phyloP scores from a whole-genome alignment of 352 stramenopile genomes.

The Phytophthora ramorum region DNA sequence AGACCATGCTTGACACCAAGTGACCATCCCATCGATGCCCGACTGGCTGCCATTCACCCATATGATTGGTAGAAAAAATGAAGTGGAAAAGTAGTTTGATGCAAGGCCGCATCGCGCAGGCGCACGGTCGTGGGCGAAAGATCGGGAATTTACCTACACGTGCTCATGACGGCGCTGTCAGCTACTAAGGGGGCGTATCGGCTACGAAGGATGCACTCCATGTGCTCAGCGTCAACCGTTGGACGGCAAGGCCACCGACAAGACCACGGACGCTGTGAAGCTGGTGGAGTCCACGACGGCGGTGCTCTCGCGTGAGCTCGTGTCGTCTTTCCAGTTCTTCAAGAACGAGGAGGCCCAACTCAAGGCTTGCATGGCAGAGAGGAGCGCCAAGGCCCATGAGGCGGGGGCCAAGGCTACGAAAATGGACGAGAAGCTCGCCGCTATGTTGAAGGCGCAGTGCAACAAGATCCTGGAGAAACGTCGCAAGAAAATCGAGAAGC shows the following conservation, averaged over 20 bases:
- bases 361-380: constrained; percentile 61
- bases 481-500: constrained; percentile 86
- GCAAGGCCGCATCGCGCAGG: too few species aligned
- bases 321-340: constrained; percentile 64
- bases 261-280: constrained; percentile 50
- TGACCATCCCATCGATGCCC: too few species aligned
- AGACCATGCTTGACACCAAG: too few species aligned
- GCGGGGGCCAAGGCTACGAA: constrained; percentile 78
- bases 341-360: constrained; percentile 64
- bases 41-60: too few species aligned
- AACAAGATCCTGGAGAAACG: constrained; percentile 81
- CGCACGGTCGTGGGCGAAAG: too few species aligned
- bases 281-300: constrained; percentile 52
- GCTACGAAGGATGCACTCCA: constrained; percentile 60
- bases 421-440: constrained; percentile 83
- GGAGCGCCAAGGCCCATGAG: constrained; percentile 67
- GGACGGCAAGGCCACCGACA: constrained; percentile 14
- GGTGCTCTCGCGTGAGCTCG: constrained; percentile 59
- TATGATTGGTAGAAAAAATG: too few species aligned
- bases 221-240: constrained; percentile 67
- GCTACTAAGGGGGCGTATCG: too few species aligned
- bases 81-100: too few species aligned
- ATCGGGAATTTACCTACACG: constrained; percentile 69
- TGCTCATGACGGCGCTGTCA: constrained; percentile 71
- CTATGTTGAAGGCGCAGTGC: constrained; percentile 78